These are phyloP conservation scores for Thinopyrum elongatum DNA, from an alignment of 176 grass and related monocot species.

Conservation along the genomic window DNA sequence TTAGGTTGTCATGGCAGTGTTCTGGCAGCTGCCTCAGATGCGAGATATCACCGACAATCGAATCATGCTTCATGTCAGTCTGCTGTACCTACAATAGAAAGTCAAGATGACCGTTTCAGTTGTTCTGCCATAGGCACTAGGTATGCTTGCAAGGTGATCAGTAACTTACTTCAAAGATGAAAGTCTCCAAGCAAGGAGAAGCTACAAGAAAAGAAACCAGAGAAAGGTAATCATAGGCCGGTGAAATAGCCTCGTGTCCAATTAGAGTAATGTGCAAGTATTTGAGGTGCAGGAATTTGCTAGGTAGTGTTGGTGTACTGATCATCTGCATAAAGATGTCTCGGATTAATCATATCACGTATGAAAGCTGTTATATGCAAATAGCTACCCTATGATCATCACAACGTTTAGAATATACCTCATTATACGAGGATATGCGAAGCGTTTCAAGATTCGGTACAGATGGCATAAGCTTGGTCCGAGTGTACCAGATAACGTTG, in stretches of 20 bases:
- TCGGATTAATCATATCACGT: background rate
- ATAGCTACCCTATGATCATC: background rate
- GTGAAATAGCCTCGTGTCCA: background rate
- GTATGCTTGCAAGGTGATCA: too few relatives aligned
- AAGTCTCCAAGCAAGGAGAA: conserved; percentile 14
- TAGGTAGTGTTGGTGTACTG: background rate
- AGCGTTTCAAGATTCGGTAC: conserved; percentile 8
- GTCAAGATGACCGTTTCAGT: background rate
- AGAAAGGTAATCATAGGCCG: conserved; percentile 13
- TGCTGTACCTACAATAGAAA: background rate
- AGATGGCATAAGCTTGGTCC: background rate
- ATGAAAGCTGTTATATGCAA: background rate
- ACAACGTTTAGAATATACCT: background rate
- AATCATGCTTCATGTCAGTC: background rate
- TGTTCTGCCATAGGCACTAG: too few relatives aligned
- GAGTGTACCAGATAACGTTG: background rate
- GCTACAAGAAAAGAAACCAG: conserved; percentile 20
- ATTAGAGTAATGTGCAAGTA: background rate
- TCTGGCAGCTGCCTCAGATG: background rate
- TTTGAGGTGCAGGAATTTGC: conserved; percentile 5
- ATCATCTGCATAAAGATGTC: background rate
- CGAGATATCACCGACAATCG: background rate
- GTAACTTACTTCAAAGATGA: background rate
- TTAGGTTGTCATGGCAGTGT: background rate
- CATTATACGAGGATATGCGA: background rate